Conservation (phyloP, 2,329 filamentous ascomycete genomes). For the Fusarium albidum region DNA sequence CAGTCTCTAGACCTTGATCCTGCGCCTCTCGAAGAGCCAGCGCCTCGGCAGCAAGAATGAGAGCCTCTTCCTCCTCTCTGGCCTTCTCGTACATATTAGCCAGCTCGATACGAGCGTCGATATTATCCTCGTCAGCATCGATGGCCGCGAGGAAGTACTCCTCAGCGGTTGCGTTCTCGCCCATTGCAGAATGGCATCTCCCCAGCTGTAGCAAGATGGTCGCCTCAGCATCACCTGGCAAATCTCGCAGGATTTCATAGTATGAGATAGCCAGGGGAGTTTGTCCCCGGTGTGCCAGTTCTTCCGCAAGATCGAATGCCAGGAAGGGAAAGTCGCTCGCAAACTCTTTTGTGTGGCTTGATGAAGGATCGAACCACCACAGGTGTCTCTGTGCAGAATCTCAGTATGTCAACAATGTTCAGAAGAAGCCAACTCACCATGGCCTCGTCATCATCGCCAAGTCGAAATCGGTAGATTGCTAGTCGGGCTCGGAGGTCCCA, state of each 20-base stretch:
- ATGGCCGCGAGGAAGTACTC: slow-evolving; percentile 80
- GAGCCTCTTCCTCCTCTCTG: slow-evolving; percentile 77
- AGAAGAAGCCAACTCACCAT: slow-evolving; percentile 61
- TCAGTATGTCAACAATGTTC: slow-evolving; percentile 16
- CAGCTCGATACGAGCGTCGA: slow-evolving; percentile 80
- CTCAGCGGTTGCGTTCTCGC: slow-evolving; percentile 74
- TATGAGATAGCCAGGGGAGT: slow-evolving; percentile 58
- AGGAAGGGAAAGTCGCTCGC: slow-evolving; percentile 78
- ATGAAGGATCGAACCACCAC: slow-evolving; percentile 72
- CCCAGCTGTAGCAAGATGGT: slow-evolving; percentile 65
- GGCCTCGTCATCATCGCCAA: slow-evolving; percentile 75
- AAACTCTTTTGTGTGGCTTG: slow-evolving; percentile 52
- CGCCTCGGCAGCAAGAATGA: slow-evolving; percentile 79
- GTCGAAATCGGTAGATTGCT: slow-evolving; percentile 80
- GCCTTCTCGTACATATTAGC: slow-evolving; percentile 85
- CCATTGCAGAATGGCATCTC: slow-evolving; percentile 72
- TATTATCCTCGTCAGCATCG: slow-evolving; percentile 73
- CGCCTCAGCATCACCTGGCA: slow-evolving; percentile 59
- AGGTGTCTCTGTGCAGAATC: slow-evolving; percentile 64
- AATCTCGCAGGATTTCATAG: slow-evolving; percentile 61
- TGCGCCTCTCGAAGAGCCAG: slow-evolving; percentile 67
- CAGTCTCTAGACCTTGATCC: slow-evolving; percentile 37
- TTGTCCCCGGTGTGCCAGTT: slow-evolving; percentile 48
- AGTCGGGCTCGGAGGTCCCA: slow-evolving; percentile 85
- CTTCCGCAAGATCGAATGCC: slow-evolving; percentile 71